Evolutionary conservation across 2,329 filamentous ascomycete genomes (phyloP).

Genomic region (Dactylellina haptotyla): DNA sequence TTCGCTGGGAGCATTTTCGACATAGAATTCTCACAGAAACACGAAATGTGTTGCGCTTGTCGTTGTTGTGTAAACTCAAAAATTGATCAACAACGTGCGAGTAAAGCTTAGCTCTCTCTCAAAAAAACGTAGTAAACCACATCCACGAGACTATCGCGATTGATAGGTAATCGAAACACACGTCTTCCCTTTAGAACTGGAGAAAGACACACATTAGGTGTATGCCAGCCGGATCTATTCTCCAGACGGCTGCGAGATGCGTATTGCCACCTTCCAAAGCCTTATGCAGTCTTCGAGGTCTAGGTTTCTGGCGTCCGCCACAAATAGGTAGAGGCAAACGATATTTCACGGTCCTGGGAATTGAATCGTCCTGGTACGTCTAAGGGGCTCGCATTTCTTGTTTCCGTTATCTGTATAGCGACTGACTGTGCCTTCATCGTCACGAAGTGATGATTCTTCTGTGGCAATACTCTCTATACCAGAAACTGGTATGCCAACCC

Average conservation of each 20-base stretch:
- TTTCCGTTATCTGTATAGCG: neutral
- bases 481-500: conserved; percentile 62
- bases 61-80: conserved; percentile 23
- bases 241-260: conserved; percentile 22
- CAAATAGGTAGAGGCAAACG: neutral
- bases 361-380: conserved; percentile 75
- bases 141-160: neutral
- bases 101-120: neutral
- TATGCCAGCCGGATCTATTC: conserved; percentile 16
- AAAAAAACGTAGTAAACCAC: neutral
- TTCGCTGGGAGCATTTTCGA: neutral
- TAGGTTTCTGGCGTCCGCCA: neutral
- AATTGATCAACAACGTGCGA: neutral
- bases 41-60: conserved; percentile 43
- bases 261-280: conserved; percentile 2
- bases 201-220: neutral
- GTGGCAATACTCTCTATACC: conserved; percentile 79
- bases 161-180: too few species aligned
- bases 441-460: conserved; percentile 82
- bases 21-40: too few species aligned
- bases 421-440: neutral
- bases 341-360: conserved; percentile 67
- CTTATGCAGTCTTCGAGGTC: neutral
- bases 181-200: neutral
- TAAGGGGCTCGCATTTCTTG: neutral